Evolutionary conservation across 2,329 filamentous ascomycete genomes (phyloP).

Genomic region (Ophiosphaerella korrae): DNA sequence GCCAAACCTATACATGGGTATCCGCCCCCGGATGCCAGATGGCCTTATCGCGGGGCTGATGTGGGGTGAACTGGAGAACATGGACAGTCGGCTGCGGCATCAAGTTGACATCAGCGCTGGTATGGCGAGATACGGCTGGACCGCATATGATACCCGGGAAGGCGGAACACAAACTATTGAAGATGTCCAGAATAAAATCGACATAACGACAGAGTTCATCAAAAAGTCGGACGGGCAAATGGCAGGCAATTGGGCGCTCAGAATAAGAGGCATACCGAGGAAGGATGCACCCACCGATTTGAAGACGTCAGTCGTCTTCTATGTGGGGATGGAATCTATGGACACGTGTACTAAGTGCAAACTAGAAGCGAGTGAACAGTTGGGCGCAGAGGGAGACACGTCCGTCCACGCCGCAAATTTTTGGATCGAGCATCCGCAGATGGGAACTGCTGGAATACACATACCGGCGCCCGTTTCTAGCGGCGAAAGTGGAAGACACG

Average conservation of each 20-base stretch:
- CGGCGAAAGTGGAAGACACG: conserved; percentile 61
- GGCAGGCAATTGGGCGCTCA: conserved; percentile 86
- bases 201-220: conserved; percentile 88
- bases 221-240: conserved; percentile 85
- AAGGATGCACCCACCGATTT: conserved; percentile 66
- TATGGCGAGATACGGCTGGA: conserved; percentile 95
- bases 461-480: conserved; percentile 61
- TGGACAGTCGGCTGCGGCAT: conserved; percentile 78
- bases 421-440: conserved; percentile 67
- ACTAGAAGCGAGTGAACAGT: conserved; percentile 62
- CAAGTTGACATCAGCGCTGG: conserved; percentile 93
- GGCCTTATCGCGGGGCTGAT: conserved; percentile 81
- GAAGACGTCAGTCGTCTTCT: conserved; percentile 81
- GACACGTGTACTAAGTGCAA: conserved; percentile 53
- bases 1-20: conserved; percentile 89
- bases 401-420: conserved; percentile 68
- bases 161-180: conserved; percentile 88
- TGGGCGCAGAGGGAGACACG: conserved; percentile 52
- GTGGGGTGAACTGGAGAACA: conserved; percentile 85
- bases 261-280: conserved; percentile 78
- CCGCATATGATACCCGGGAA: conserved; percentile 85
- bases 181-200: conserved; percentile 81
- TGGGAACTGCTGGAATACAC: conserved; percentile 79
- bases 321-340: conserved; percentile 76
- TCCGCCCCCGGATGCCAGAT: conserved; percentile 78